Percentiles rank a stretch among this genome's conserved stretches.
These are phyloP conservation scores for Boletellus deceptivus DNA, from an alignment of 1,284 basidiomycete species.

Conservation along the genomic window DNA sequence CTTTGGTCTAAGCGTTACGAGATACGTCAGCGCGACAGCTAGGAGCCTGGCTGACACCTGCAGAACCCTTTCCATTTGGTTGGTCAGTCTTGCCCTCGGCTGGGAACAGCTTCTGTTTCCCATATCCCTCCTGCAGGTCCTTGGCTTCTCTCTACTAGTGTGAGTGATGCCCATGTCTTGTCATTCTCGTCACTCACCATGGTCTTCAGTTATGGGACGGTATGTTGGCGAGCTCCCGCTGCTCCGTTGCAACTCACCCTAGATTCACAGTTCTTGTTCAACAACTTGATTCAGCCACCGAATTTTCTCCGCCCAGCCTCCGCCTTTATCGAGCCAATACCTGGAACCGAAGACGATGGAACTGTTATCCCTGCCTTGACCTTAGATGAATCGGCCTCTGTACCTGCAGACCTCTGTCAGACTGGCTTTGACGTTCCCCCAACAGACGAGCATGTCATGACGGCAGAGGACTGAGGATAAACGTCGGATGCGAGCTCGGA, in stretches of 20 bases:
- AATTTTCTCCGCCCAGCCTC: slow-evolving; percentile 48
- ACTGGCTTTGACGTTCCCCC: slow-evolving; percentile 72
- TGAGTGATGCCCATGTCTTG: slow-evolving; percentile 43
- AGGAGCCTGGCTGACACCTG: slow-evolving; percentile 94
- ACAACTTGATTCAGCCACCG: slow-evolving; percentile 66
- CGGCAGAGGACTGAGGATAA: slow-evolving; percentile 11
- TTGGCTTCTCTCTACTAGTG: slow-evolving; percentile 90
- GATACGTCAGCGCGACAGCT: slow-evolving; percentile 85
- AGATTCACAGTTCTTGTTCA: slow-evolving; percentile 67
- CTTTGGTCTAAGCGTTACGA: slow-evolving; percentile 91
- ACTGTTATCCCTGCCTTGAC: slow-evolving; percentile 43
- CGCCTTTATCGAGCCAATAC: slow-evolving; percentile 29
- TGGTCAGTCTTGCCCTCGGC: slow-evolving; percentile 81
- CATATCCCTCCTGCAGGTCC: slow-evolving; percentile 81
- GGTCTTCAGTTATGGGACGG: slow-evolving; percentile 54
- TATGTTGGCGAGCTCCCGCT: slow-evolving; percentile 29
- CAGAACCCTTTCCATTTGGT: slow-evolving; percentile 91
- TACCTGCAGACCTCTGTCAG: slow-evolving; percentile 72
- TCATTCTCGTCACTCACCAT: slow-evolving; percentile 10
- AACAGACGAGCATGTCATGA: slow-evolving; percentile 42
- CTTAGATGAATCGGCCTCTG: slow-evolving; percentile 69
- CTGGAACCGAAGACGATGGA: slow-evolving; percentile 50
- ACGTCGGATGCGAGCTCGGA: too few species aligned
- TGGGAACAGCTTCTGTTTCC: slow-evolving; percentile 91
- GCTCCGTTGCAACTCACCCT: slow-evolving; percentile 10